Conservation (phyloP, 805 yeast species). For the Debaryomyces prosopidis region DNA sequence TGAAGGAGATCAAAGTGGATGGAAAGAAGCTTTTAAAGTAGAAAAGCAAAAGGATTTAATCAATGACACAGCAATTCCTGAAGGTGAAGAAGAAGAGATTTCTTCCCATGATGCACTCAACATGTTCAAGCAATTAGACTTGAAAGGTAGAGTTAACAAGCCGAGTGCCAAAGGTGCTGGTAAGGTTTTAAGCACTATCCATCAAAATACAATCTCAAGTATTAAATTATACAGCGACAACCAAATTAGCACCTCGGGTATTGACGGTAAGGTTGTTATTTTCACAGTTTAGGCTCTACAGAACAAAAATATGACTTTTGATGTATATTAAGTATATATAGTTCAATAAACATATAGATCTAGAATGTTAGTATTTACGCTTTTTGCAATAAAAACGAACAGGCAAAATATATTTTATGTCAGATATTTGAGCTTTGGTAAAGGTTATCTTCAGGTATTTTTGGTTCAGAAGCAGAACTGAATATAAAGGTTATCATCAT, state of each 20-base stretch:
- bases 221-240: conserved; percentile 49
- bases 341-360: background rate
- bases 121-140: conserved; percentile 93
- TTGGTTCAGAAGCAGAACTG: conserved; percentile 98
- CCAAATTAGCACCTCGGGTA: conserved; percentile 69
- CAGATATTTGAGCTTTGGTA: conserved; percentile 54
- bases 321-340: background rate
- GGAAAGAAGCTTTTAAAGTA: conserved; percentile 61
- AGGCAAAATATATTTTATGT: conserved; percentile 20
- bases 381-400: background rate
- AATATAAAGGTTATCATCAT: conserved; percentile 65
- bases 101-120: conserved; percentile 78
- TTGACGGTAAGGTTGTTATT: conserved; percentile 89
- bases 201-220: conserved; percentile 85
- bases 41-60: conserved; percentile 50
- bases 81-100: conserved; percentile 53
- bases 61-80: conserved; percentile 37
- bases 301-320: background rate
- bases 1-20: conserved; percentile 60
- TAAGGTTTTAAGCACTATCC: conserved; percentile 66
- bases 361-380: background rate
- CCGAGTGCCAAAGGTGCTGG: conserved; percentile 28
- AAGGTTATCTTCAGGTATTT: conserved; percentile 68
- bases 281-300: conserved; percentile 36
- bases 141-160: conserved; percentile 76